Evolutionary conservation across 129 eudicot species (phyloP), one percentile per base, ranked within the genome.

Genomic region (Chrysanthemum lavandulifolium): DNA sequence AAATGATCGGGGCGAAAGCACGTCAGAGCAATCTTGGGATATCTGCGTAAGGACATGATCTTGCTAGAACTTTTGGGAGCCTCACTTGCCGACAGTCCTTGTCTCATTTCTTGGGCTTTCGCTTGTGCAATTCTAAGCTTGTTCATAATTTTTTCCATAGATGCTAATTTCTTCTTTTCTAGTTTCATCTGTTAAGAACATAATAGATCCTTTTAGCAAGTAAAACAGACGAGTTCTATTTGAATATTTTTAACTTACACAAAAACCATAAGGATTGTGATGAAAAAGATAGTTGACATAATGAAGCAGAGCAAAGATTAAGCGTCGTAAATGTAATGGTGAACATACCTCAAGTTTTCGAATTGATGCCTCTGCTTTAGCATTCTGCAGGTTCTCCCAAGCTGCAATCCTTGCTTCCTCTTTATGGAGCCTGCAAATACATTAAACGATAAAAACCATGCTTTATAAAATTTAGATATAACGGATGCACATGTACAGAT

Each of bases 371-470:
- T 94, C 98, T 31, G 98, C 93, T 85, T 90, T 90, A 64, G 96
- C 98, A 78, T 84, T 94, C 76, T 94, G 97, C 84, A 94, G 79
- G 76, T 94, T 90, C 78, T 94, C 98, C 98, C 98, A 94, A 18
- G 98, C 98, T 16, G 72, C 58, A 33, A 94, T 90, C 80, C 81
- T 84, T 55, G 96, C 96, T 86, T 90, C 97, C 82, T 94, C 93
- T 76, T 83, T 88, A 52, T 80, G 80, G 57, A 81, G 58, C 86
- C 98, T 92, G 83, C 81, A 78, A 21, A 27, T 12, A 10, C 50
- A 78, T 71, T 63, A 3, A 71, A 52, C 1, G 45, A 1, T 5
- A 77, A 69, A 61, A 14, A 52, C 13, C 29, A 62, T 52, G 12
- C 70, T 23, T 36, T 16, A 53, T 51, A n/a, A 27, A 45, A 14